Evolutionary conservation across 768 basidiomycete genomes (phyloP).

Genomic region (Dacryopinax primogenitus): DNA sequence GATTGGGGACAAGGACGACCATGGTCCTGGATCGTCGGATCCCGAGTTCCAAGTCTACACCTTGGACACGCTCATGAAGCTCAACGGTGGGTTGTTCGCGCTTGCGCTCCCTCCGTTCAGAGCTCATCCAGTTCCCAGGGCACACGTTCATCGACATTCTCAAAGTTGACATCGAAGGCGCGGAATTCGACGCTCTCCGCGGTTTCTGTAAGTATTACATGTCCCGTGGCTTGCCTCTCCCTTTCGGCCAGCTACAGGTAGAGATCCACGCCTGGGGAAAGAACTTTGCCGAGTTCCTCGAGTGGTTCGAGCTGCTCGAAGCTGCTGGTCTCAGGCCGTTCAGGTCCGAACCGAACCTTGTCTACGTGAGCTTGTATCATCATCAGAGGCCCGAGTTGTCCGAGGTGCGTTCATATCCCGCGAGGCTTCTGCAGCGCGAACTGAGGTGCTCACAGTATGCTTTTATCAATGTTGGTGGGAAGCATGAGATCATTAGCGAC

Average conservation of each 20-base stretch:
- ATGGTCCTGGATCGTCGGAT: constrained; percentile 10
- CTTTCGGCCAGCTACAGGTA: constrained; percentile 16
- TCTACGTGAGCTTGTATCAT: constrained; percentile 10
- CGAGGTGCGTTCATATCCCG: constrained; percentile 8
- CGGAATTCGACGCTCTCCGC: background rate
- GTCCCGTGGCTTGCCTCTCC: constrained; percentile 14
- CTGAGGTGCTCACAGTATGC: constrained; percentile 12
- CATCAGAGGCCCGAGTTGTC: background rate
- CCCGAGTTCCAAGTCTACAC: constrained; percentile 38
- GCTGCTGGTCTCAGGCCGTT: background rate
- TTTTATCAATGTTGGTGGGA: constrained; percentile 15
- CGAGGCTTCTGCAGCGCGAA: background rate
- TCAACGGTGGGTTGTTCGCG: constrained; percentile 36
- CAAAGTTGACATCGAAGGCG: constrained; percentile 14
- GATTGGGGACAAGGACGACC: constrained; percentile 14
- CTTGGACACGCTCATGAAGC: constrained; percentile 47
- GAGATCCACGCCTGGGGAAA: constrained; percentile 16
- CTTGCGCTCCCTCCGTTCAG: background rate
- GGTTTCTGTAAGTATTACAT: constrained; percentile 16
- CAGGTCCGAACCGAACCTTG: constrained; percentile 11
- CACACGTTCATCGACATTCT: constrained; percentile 17
- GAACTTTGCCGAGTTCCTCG: constrained; percentile 6
- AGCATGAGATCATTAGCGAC: constrained; percentile 13
- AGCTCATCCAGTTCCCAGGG: background rate
- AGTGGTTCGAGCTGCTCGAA: background rate